These are phyloP conservation scores for Knoxia roxburghii DNA, from an alignment of 257 asterid species.

Conservation along the genomic window DNA sequence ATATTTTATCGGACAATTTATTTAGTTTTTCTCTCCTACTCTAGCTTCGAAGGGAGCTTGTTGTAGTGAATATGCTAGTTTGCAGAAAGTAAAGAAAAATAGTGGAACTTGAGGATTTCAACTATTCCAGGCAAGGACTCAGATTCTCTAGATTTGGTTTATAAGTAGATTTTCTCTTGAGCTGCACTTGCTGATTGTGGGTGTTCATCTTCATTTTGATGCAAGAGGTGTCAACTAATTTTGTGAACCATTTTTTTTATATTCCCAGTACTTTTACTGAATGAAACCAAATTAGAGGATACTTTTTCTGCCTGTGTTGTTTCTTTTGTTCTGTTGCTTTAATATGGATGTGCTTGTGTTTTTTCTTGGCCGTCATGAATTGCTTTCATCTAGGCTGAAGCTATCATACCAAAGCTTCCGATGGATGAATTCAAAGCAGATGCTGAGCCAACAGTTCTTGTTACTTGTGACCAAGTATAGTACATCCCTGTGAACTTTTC, in stretches of 20 bases:
- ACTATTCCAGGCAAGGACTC: neutral
- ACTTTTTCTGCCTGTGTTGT: neutral
- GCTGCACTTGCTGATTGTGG: neutral
- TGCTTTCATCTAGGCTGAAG: conserved; percentile 65
- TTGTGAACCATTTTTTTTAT: no score
- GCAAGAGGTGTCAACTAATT: neutral
- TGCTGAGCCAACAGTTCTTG: conserved; percentile 66
- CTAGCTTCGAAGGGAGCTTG: neutral
- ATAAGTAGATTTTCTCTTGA: neutral
- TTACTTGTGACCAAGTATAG: conserved; percentile 95
- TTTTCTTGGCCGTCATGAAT: no score
- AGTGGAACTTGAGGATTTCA: neutral
- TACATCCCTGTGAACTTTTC: conserved; percentile 20
- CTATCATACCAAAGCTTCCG: conserved; percentile 52
- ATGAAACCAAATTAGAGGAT: neutral
- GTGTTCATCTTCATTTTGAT: neutral
- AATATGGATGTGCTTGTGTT: conserved; percentile 5
- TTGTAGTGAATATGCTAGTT: neutral
- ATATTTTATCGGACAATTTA: neutral
- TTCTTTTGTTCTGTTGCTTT: neutral
- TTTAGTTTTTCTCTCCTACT: neutral
- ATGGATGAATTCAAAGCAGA: conserved; percentile 47
- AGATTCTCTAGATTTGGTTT: neutral
- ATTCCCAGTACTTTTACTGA: neutral
- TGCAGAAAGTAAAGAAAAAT: neutral